A percentile compares a stretch with the other conserved stretches of the same genome.
Conservation (phyloP, 2,329 filamentous ascomycete species). For the Diaporthe velutina region DNA sequence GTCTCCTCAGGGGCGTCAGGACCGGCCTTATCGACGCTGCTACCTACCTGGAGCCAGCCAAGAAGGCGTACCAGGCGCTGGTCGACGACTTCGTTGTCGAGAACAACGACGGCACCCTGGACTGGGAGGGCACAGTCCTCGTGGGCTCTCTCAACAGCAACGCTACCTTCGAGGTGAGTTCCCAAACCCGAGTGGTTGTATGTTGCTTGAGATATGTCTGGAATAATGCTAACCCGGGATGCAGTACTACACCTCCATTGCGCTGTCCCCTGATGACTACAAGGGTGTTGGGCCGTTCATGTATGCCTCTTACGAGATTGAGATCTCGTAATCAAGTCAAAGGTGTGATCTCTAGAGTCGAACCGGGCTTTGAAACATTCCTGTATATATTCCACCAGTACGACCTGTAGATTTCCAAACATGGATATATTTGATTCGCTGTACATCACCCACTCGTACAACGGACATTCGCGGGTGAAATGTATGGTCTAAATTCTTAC, state of each 20-base stretch:
- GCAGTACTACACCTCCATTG: constrained; percentile 53
- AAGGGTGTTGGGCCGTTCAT: constrained; percentile 50
- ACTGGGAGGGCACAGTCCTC: constrained; percentile 60
- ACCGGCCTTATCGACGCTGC: constrained; percentile 46
- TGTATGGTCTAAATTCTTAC: not conserved
- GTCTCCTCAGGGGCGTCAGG: constrained; percentile 54
- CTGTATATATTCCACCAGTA: constrained; percentile 20
- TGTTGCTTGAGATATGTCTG: not conserved
- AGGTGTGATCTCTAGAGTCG: not conserved
- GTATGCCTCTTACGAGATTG: constrained; percentile 48
- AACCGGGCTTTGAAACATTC: constrained; percentile 3
- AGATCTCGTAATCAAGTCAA: constrained; percentile 13
- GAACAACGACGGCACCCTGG: constrained; percentile 56
- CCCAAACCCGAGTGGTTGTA: not conserved
- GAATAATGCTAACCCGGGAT: not conserved
- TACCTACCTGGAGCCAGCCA: constrained; percentile 45
- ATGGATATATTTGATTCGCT: not conserved
- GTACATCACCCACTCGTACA: not conserved
- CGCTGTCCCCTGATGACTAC: constrained; percentile 48
- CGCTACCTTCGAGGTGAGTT: constrained; percentile 58
- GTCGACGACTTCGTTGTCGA: constrained; percentile 56
- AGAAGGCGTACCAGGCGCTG: constrained; percentile 55
- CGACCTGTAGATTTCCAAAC: not conserved
- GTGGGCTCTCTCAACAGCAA: constrained; percentile 60
- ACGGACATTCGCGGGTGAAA: not conserved